Conservation (phyloP, 208 protist genomes). For the Acanthamoeba sp. region DNA sequence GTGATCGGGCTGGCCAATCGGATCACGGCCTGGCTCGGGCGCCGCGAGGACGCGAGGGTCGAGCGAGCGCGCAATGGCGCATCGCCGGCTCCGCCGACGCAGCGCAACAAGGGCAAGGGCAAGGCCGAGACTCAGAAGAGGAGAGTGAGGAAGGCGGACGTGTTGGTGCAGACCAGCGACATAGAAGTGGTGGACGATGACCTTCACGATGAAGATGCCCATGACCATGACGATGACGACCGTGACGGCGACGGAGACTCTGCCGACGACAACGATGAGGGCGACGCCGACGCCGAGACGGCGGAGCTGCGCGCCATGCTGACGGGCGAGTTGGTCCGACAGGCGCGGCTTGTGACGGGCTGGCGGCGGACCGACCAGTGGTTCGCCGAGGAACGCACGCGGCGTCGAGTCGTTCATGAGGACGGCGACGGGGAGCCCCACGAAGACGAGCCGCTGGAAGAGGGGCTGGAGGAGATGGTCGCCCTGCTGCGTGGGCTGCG, state of each 20-base stretch:
- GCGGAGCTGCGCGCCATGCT: neutral
- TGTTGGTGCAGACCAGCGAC: conserved; percentile 7
- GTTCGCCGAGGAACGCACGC: neutral
- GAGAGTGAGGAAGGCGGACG: neutral
- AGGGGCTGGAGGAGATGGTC: neutral
- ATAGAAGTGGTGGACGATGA: neutral
- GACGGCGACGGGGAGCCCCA: neutral
- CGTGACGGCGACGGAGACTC: neutral
- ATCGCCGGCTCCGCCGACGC: neutral
- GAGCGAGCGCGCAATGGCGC: neutral
- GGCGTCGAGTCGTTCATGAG: neutral
- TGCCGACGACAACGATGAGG: neutral
- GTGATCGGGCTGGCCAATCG: neutral
- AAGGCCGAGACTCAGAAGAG: neutral
- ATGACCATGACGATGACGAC: neutral
- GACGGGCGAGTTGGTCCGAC: neutral
- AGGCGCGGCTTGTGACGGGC: neutral
- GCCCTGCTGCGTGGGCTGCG: neutral
- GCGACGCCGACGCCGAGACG: neutral
- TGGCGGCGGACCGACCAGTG: neutral
- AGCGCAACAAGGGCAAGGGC: neutral
- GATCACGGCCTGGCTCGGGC: conserved; percentile 27
- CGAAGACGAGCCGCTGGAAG: neutral
- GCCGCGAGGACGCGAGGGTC: neutral
- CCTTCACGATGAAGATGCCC: neutral